Percentiles rank a stretch among this genome's conserved stretches.
Evolutionary conservation across 202 grass and related monocot species (phyloP).

Genomic region (Elaeis oleifera): DNA sequence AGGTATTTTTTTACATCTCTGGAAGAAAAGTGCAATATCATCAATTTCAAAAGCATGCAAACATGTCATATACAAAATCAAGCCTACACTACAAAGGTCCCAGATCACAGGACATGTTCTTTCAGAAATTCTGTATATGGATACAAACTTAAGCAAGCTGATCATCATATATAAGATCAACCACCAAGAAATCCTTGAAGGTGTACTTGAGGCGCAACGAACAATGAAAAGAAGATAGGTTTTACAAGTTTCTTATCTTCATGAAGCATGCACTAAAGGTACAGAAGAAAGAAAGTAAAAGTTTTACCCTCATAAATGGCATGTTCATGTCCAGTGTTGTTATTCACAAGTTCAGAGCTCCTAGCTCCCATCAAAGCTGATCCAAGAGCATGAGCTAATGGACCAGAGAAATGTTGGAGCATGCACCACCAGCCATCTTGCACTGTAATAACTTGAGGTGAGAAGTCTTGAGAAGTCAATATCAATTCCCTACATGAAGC

Average conservation of each 20-base stretch:
- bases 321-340: slow-evolving; percentile 34
- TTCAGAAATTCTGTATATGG: neutral
- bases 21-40: slow-evolving; percentile 21
- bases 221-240: too few species aligned
- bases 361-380: slow-evolving; percentile 23
- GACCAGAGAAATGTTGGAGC: slow-evolving; percentile 37
- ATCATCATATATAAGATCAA: neutral
- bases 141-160: neutral
- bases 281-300: neutral
- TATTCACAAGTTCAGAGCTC: slow-evolving; percentile 24
- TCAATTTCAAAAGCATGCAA: neutral
- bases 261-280: too few species aligned
- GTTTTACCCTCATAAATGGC: slow-evolving; percentile 43
- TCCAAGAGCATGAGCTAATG: slow-evolving; percentile 37
- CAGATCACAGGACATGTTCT: too few species aligned
- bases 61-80: too few species aligned
- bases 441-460: slow-evolving; percentile 36
- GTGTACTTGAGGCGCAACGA: neutral
- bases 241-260: too few species aligned
- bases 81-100: too few species aligned
- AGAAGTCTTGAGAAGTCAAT: slow-evolving; percentile 34
- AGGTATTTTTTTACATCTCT: too few species aligned
- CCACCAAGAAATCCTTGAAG: neutral
- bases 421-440: slow-evolving; percentile 59
- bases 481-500: slow-evolving; percentile 65